Base-by-base conservation (phyloP, 2,329 filamentous ascomycete genomes). In the Fusarium duplospermum region DNA sequence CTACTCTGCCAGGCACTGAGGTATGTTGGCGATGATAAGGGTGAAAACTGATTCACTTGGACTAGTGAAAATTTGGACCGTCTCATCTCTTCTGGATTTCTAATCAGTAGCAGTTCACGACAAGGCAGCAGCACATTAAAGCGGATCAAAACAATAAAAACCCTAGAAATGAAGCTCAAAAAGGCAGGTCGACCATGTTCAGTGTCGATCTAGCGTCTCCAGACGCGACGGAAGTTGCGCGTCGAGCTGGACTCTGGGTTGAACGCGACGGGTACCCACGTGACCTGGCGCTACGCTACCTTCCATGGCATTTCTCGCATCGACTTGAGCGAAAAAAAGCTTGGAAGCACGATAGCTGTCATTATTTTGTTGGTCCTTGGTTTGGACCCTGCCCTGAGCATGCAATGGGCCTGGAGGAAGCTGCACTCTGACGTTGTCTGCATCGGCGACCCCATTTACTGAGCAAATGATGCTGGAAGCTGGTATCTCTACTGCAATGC, bases 201-300 rank as follows among this genome's bases (percentile, higher is more conserved):
- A 6, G 60, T 57, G 47, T 56, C 64, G 47, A 38, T 54, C 52
- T 27, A 58, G 56, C 31, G 50, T 16, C 22, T 47, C 9, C 47
- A 52, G 58, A 69, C 70, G 64, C 56, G 72, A 57, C 29, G 8
- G 20, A 10, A 64, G 33, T 24, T 31, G 36, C 70, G 59, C 60
- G 67, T 71, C 42, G 40, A 60, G 52, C 14, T 14, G 27, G 45
- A 35, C 16, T 50, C 29, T 47, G 22, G 14, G 47, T 11, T 33
- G n/a, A 40, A 67, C 57, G 35, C 62, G 65, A 72, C 72, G 61
- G 74, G 72, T 70, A 35, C 42, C 52, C 74, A 76, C 74, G 74
- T 76, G 74, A 76, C 33, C 18, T 11, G n/a, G 20, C n/a, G 14
- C 5, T 18, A 13, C n/a, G 14, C 5, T 18, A 13, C 8, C 14